Evolutionary conservation across 2,329 filamentous ascomycete genomes (phyloP).

Genomic region (Tolypocladium paradoxum): DNA sequence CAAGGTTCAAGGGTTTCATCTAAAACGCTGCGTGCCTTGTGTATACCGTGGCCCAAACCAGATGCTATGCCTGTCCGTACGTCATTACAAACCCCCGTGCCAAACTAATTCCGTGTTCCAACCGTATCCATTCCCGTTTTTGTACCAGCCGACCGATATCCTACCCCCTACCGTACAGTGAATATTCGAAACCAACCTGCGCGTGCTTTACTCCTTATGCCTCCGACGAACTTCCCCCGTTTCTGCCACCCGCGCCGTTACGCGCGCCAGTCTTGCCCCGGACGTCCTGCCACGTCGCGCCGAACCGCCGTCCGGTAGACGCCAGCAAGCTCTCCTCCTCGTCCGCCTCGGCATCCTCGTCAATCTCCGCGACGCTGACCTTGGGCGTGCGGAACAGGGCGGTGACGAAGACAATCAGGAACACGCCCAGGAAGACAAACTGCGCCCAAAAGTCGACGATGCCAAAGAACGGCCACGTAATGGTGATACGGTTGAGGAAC

Average conservation of each 20-base stretch:
- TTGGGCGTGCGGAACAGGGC: constrained; percentile 72
- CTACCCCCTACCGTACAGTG: background rate
- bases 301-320: constrained; percentile 69
- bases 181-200: background rate
- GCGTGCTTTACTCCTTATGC: background rate
- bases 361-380: constrained; percentile 64
- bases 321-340: constrained; percentile 90
- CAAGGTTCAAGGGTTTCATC: background rate
- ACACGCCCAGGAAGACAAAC: constrained; percentile 78
- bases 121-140: background rate
- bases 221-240: constrained; percentile 1
- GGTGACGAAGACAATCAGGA: constrained; percentile 69
- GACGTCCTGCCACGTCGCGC: constrained; percentile 82
- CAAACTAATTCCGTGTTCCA: background rate
- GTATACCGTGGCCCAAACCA: background rate
- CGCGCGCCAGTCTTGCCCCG: constrained; percentile 38
- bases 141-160: background rate
- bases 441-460: constrained; percentile 93
- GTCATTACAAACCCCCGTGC: background rate
- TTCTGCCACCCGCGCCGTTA: constrained; percentile 6
- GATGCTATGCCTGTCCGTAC: background rate
- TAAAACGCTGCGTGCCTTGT: background rate
- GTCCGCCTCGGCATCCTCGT: constrained; percentile 81
- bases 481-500: constrained; percentile 82
- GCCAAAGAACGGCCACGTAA: constrained; percentile 94